These are phyloP conservation scores for Epichloe gansuensis DNA, from an alignment of 2,329 filamentous ascomycete species.

Conservation along the genomic window DNA sequence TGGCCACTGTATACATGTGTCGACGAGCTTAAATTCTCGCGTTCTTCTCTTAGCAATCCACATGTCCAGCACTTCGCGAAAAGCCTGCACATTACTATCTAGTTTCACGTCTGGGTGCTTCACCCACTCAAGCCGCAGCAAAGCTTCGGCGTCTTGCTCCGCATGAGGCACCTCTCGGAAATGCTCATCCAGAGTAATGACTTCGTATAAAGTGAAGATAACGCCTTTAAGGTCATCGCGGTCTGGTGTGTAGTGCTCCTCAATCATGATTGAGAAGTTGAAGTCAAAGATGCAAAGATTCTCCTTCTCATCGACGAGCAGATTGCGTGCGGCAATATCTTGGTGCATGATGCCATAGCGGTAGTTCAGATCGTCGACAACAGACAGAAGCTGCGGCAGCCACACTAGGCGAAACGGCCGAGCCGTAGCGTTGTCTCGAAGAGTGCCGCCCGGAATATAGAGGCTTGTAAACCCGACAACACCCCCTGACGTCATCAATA, in stretches of 20 bases:
- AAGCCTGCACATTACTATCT: slow-evolving; percentile 19
- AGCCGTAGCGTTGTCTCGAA: slow-evolving; percentile 12
- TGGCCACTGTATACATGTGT: slow-evolving; percentile 4
- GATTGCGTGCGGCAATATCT: slow-evolving; percentile 26
- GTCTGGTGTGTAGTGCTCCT: slow-evolving; percentile 2
- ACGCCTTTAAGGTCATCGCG: slow-evolving; percentile 21
- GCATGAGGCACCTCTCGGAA: slow-evolving; percentile 13
- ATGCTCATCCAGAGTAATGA: slow-evolving; percentile 20
- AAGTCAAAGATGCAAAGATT: slow-evolving; percentile 26
- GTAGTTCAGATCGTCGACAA: slow-evolving; percentile 27
- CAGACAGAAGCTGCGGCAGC: slow-evolving; percentile 22
- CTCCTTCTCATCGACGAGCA: slow-evolving; percentile 24
- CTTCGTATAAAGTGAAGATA: slow-evolving; percentile 23
- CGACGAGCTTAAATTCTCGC: background rate
- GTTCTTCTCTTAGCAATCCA: slow-evolving; percentile 11
- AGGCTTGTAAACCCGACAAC: slow-evolving; percentile 12
- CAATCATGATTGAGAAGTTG: slow-evolving; percentile 14
- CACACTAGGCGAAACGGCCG: slow-evolving; percentile 24
- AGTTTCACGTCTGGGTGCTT: slow-evolving; percentile 21
- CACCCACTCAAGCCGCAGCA: slow-evolving; percentile 15
- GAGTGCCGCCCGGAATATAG: slow-evolving; percentile 23
- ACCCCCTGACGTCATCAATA: slow-evolving; percentile 20
- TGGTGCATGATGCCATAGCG: slow-evolving; percentile 25
- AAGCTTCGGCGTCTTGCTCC: slow-evolving; percentile 14
- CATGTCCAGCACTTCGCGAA: slow-evolving; percentile 14